These are phyloP conservation scores for Blastobotrys malaysiensis DNA, from an alignment of 1,139 yeast genomes.

Conservation along the genomic window DNA sequence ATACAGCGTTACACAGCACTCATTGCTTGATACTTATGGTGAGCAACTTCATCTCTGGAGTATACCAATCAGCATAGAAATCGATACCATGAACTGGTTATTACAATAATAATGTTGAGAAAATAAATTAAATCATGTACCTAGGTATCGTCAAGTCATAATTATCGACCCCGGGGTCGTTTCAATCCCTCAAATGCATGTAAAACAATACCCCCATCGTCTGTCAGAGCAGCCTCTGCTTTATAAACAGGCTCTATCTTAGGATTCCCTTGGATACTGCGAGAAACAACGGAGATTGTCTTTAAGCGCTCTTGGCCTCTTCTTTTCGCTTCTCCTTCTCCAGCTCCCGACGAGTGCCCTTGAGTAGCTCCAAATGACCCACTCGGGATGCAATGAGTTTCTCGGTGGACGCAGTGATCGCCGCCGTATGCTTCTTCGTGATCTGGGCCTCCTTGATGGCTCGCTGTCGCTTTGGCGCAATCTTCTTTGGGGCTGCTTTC, in stretches of 20 bases:
- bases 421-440: conserved; percentile 60
- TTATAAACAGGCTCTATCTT: neutral
- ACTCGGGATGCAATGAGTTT: conserved; percentile 81
- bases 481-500: conserved; percentile 68
- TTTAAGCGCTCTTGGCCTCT: neutral
- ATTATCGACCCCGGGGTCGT: conserved; percentile 2
- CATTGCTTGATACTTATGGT: too few relatives aligned
- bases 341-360: conserved; percentile 83
- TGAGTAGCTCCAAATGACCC: conserved; percentile 89
- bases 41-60: too few relatives aligned
- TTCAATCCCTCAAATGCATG: conserved; percentile 5
- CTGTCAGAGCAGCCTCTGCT: neutral
- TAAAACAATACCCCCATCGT: conserved; percentile 1
- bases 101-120: too few relatives aligned
- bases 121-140: neutral
- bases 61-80: too few relatives aligned
- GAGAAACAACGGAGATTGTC: neutral
- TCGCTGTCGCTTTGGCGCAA: conserved; percentile 61
- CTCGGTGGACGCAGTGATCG: conserved; percentile 70
- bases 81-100: too few relatives aligned
- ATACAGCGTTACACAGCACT: too few relatives aligned
- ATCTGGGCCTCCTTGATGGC: conserved; percentile 40
- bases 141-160: neutral
- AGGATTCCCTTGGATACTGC: neutral
- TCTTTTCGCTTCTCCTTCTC: conserved; percentile 47